Base-by-base conservation (phyloP, 2,329 filamentous ascomycete species). In the Claviceps sp. region DNA sequence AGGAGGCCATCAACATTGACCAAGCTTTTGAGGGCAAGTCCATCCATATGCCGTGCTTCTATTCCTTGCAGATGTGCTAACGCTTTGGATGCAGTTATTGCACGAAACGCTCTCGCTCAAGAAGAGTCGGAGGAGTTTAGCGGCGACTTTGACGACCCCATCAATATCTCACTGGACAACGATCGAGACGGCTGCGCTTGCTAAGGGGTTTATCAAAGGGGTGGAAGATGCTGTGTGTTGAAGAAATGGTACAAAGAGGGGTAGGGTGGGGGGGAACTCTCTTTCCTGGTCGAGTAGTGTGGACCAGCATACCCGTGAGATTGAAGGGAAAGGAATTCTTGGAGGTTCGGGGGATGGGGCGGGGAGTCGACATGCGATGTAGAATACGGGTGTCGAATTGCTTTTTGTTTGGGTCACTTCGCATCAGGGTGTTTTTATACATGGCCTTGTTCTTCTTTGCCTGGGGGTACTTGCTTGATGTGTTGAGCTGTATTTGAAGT, bases 41-140 rank as follows among this genome's bases (percentile, higher is more conserved):
- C 6, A 7, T 9, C 47, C 5, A 22, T 11, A 4, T 22, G 16
- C 26, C 13, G 22, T 40, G 26, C 44, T 18, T 42, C 30, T 22
- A 13, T 13, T 34, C 3, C 4, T 47, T 14, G 9, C 14, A 16
- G 34, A 16, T 40, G 20, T 41, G 34, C 53, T 56, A 48, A 56
- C 26, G 24, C 18, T 6, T 11, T 9, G 24, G 36, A 20, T 7
- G 2, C 50, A 95, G 93, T 96, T 47, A 98, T 98, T 67, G 93
- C 93, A 59, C 84, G 90, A 64, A 95, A 96, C 65, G 93, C 93
- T 18, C 78, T 98, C 45, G 87, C 88, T 18, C 93, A 98, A 71
- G 93, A 98, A 72, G 93, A 97, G 71, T 91, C 90, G 1, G 91
- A 96, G 67, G 93, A 98, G 69, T 98, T 94, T 71, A 94, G 87